Conservation (phyloP, 2,329 filamentous ascomycete species). For the Paecilomyces fulvus region DNA sequence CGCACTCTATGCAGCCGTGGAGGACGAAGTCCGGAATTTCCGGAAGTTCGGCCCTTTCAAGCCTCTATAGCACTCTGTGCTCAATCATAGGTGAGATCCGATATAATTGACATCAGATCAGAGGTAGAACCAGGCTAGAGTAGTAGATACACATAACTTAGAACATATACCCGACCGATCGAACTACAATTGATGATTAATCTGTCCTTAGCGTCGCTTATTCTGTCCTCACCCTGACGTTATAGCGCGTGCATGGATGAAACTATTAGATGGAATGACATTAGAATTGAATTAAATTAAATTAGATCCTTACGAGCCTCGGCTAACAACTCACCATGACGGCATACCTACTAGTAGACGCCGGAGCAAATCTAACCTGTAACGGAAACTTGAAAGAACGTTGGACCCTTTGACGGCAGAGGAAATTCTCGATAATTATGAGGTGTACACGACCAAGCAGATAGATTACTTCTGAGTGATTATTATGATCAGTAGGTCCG, state of each 20-base stretch:
- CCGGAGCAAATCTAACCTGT: not conserved
- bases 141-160: not conserved
- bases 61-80: not conserved
- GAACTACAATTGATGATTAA: not conserved
- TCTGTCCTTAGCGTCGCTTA: not conserved
- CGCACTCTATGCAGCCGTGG: conserved; percentile 1
- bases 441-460: no score
- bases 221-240: not conserved
- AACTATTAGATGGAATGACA: not conserved
- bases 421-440: not conserved
- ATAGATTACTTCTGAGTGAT: no score
- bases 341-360: not conserved
- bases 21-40: not conserved
- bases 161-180: not conserved
- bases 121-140: not conserved
- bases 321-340: not conserved
- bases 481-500: no score
- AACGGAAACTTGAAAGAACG: no score
- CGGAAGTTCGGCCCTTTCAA: not conserved
- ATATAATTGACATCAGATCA: not conserved
- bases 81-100: not conserved
- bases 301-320: not conserved
- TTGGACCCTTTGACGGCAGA: no score
- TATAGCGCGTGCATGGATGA: not conserved
- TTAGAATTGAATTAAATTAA: not conserved